These are phyloP conservation scores for Apiotrichum gamsii DNA, from an alignment of 1,284 basidiomycete genomes.

Conservation along the genomic window DNA sequence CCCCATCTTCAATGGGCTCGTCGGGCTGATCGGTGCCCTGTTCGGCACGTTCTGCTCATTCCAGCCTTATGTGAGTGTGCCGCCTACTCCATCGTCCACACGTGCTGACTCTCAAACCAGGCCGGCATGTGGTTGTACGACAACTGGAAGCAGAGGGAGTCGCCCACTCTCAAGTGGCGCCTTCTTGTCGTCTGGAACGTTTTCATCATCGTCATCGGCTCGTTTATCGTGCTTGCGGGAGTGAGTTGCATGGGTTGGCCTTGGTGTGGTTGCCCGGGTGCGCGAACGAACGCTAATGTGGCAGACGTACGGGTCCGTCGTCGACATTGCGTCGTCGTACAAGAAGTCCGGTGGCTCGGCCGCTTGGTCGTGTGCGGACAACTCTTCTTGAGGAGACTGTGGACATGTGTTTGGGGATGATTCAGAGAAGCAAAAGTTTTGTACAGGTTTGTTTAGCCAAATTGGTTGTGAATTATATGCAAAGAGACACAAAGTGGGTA, in stretches of 20 bases:
- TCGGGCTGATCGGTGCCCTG: constrained; percentile 29
- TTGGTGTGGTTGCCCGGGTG: too few species aligned
- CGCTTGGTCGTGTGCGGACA: constrained; percentile 23
- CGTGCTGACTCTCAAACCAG: too few species aligned
- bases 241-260: too few species aligned
- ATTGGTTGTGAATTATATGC: too few species aligned
- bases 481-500: neutral
- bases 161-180: neutral
- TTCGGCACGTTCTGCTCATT: constrained; percentile 16
- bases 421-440: too few species aligned
- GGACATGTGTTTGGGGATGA: too few species aligned
- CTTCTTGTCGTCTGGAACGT: constrained; percentile 19
- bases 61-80: constrained; percentile 7
- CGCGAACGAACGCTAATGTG: too few species aligned
- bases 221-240: constrained; percentile 28
- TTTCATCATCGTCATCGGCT: constrained; percentile 22
- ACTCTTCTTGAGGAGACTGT: too few species aligned
- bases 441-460: too few species aligned
- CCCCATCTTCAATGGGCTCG: constrained; percentile 22
- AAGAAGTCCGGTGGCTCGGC: constrained; percentile 3
- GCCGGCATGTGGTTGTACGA: constrained; percentile 33
- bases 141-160: constrained; percentile 17
- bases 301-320: constrained; percentile 21
- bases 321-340: constrained; percentile 13
- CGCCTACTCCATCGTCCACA: too few species aligned